Percentiles rank a stretch among this genome's conserved stretches.
Conservation (phyloP, 495 filamentous ascomycete genomes). For the Margaritispora aquatica region DNA sequence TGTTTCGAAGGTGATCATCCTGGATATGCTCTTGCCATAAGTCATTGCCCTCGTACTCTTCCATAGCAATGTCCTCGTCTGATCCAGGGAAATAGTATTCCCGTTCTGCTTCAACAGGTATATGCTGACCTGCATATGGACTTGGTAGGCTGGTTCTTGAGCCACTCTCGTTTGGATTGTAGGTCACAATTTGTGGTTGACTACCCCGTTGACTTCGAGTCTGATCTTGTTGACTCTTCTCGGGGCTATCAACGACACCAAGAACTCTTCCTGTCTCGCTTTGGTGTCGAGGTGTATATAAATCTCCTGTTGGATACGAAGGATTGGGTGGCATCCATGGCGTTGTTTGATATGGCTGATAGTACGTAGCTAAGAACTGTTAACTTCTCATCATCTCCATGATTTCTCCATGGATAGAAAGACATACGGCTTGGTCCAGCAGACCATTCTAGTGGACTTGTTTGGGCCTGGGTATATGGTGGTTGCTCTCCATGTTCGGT, state of each 20-base stretch:
- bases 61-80: slow-evolving; percentile 40
- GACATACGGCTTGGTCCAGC: slow-evolving; percentile 15
- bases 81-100: slow-evolving; percentile 27
- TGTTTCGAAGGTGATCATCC: slow-evolving; percentile 16
- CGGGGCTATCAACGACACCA: neutral
- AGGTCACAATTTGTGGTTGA: neutral
- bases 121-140: neutral
- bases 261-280: neutral
- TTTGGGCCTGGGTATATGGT: neutral
- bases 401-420: slow-evolving; percentile 1
- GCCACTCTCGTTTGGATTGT: neutral
- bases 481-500: neutral
- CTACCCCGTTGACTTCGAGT: neutral
- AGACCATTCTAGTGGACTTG: slow-evolving; percentile 10
- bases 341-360: neutral
- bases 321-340: neutral
- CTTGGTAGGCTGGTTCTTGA: neutral
- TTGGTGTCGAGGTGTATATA: neutral
- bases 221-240: neutral
- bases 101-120: neutral
- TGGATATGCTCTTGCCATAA: slow-evolving; percentile 5
- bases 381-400: slow-evolving; percentile 9
- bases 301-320: neutral
- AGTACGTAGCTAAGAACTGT: slow-evolving; percentile 11
- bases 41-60: slow-evolving; percentile 31